Evolutionary conservation across 306 rosid genomes (phyloP).

Genomic region (Neltuma alba): DNA sequence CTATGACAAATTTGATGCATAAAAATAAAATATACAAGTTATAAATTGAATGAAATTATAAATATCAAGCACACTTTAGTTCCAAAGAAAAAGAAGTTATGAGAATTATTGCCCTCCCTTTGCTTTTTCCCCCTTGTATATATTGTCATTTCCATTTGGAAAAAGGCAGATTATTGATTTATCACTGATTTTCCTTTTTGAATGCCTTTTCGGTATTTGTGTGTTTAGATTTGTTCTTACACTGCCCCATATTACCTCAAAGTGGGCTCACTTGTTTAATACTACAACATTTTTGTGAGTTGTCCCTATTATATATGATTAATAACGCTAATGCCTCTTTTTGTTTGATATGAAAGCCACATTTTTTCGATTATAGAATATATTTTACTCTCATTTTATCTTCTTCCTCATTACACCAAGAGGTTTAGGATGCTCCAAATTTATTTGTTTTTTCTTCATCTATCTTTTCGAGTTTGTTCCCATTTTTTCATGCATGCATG

Average conservation of each 20-base stretch:
- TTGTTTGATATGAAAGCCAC: slow-evolving; percentile 32
- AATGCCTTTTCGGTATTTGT: slow-evolving; percentile 45
- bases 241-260: slow-evolving; percentile 46
- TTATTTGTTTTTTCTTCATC: neutral
- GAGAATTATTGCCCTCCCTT: neutral
- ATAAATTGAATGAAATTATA: neutral
- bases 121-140: slow-evolving; percentile 17
- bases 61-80: neutral
- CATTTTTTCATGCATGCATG: neutral
- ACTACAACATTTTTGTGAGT: slow-evolving; percentile 28
- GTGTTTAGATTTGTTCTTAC: slow-evolving; percentile 39
- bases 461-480: slow-evolving; percentile 12
- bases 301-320: slow-evolving; percentile 34
- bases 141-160: slow-evolving; percentile 42
- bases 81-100: neutral
- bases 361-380: neutral
- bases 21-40: neutral
- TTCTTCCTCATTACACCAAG: neutral
- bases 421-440: neutral
- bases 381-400: neutral
- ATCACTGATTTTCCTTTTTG: slow-evolving; percentile 40
- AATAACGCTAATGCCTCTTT: slow-evolving; percentile 21
- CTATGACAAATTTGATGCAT: no score
- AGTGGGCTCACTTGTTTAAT: slow-evolving; percentile 40
- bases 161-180: slow-evolving; percentile 39